Percentiles rank a stretch among this genome's conserved stretches.
Conservation (phyloP, 2,329 filamentous ascomycete genomes). For the Monilinia laxa region DNA sequence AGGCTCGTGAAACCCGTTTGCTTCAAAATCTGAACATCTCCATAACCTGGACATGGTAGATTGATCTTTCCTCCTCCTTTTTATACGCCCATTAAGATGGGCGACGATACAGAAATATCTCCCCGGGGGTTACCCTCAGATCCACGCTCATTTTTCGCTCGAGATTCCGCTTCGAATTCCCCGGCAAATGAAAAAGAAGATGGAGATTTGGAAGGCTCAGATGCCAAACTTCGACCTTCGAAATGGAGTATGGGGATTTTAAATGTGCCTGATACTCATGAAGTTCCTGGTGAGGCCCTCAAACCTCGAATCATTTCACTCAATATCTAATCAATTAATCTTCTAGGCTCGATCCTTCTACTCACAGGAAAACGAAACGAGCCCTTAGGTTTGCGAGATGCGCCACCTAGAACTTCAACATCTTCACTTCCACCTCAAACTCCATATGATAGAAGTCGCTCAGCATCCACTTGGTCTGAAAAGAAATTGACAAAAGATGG, state of each 20-base stretch:
- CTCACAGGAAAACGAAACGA: constrained; percentile 57
- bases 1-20: constrained; percentile 15
- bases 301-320: background rate
- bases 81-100: constrained; percentile 10
- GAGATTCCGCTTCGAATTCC: constrained; percentile 27
- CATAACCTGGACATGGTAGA: constrained; percentile 6
- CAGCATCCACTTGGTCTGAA: constrained; percentile 35
- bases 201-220: constrained; percentile 22
- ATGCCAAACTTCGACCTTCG: constrained; percentile 34
- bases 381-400: constrained; percentile 19
- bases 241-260: constrained; percentile 75
- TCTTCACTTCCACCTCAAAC: constrained; percentile 46
- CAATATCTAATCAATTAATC: constrained; percentile 8
- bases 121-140: constrained; percentile 12
- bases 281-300: constrained; percentile 71
- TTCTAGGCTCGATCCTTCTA: constrained; percentile 56
- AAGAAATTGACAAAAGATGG: constrained; percentile 81
- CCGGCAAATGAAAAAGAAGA: constrained; percentile 18
- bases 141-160: constrained; percentile 32
- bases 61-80: background rate
- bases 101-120: background rate
- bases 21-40: background rate
- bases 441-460: constrained; percentile 25
- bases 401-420: constrained; percentile 55
- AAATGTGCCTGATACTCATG: constrained; percentile 76